A percentile compares a stretch with the other conserved stretches of the same genome.
These are phyloP conservation scores for Aspergillus candidus DNA, from an alignment of 2,329 filamentous ascomycete species.

Conservation along the genomic window DNA sequence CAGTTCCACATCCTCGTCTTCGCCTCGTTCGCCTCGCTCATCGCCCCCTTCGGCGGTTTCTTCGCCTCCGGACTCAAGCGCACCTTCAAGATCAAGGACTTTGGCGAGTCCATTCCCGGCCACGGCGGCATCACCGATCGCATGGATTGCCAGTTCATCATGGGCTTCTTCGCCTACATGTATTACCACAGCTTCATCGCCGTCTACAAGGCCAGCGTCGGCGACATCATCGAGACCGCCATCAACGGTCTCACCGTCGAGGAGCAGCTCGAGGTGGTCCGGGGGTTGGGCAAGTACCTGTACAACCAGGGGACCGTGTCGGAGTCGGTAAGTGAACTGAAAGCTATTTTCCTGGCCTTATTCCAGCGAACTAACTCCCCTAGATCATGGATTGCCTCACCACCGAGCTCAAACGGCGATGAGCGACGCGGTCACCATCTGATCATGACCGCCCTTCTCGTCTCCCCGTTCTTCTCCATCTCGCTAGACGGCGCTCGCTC, in stretches of 20 bases:
- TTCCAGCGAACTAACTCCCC: too few species aligned
- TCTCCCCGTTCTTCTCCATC: too few species aligned
- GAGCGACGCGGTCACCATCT: neutral
- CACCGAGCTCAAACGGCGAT: slow-evolving; percentile 31
- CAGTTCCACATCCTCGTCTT: slow-evolving; percentile 89
- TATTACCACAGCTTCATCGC: slow-evolving; percentile 98
- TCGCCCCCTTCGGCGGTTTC: slow-evolving; percentile 96
- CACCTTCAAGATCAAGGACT: slow-evolving; percentile 99
- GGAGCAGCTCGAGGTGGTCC: slow-evolving; percentile 77
- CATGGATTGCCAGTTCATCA: slow-evolving; percentile 99
- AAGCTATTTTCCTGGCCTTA: too few species aligned
- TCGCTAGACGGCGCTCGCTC: too few species aligned
- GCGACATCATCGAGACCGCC: slow-evolving; percentile 80
- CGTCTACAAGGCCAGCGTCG: slow-evolving; percentile 75
- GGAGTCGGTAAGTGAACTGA: too few species aligned
- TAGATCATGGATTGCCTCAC: slow-evolving; percentile 35
- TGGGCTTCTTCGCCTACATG: slow-evolving; percentile 97
- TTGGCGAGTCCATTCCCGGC: slow-evolving; percentile 94
- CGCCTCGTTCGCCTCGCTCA: slow-evolving; percentile 89
- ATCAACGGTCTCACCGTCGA: slow-evolving; percentile 83
- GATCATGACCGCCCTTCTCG: slow-evolving; percentile 10
- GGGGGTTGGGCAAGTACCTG: slow-evolving; percentile 56
- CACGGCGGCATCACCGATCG: slow-evolving; percentile 97
- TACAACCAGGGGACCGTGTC: slow-evolving; percentile 57
- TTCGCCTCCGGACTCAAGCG: slow-evolving; percentile 97